Conservation (phyloP, 1,284 basidiomycete genomes). For the Porogramme epimiltina region DNA sequence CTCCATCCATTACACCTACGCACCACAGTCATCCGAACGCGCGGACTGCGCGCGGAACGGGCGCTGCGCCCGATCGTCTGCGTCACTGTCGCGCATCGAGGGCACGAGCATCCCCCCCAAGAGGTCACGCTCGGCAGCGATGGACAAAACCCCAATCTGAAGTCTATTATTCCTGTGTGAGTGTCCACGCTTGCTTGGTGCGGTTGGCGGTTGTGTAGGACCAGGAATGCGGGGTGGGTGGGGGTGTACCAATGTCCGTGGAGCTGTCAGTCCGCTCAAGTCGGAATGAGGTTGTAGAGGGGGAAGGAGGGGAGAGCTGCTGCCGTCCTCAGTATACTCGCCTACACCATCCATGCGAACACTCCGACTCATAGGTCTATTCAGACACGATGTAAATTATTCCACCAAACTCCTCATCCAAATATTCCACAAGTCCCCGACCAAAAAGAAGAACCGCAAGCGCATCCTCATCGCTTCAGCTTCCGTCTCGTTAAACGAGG, state of each 20-base stretch:
- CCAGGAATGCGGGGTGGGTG: too few relatives aligned
- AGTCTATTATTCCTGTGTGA: constrained; percentile 53
- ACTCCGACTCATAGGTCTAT: too few relatives aligned
- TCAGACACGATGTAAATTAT: constrained; percentile 41
- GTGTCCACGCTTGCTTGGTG: constrained; percentile 23
- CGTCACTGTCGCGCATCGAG: constrained; percentile 48
- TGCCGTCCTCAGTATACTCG: too few relatives aligned
- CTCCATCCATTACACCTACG: background rate
- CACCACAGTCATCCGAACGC: constrained; percentile 33
- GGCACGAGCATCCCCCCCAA: constrained; percentile 36
- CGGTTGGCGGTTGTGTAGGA: too few relatives aligned
- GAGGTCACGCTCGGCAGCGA: constrained; percentile 64
- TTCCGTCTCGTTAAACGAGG: constrained; percentile 49
- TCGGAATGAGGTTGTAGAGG: too few relatives aligned
- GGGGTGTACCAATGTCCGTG: too few relatives aligned
- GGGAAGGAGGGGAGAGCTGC: too few relatives aligned
- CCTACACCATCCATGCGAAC: too few relatives aligned
- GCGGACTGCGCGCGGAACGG: constrained; percentile 37
- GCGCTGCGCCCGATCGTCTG: constrained; percentile 64
- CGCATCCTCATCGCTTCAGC: constrained; percentile 53
- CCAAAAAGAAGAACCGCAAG: constrained; percentile 62
- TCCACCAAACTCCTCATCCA: constrained; percentile 50
- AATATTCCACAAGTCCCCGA: constrained; percentile 49
- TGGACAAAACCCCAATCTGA: constrained; percentile 69
- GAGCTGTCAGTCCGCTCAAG: too few relatives aligned